Evolutionary conservation across 495 filamentous ascomycete species (phyloP), one percentile per base, ranked within the genome.

Genomic region (Penicillium silybi): DNA sequence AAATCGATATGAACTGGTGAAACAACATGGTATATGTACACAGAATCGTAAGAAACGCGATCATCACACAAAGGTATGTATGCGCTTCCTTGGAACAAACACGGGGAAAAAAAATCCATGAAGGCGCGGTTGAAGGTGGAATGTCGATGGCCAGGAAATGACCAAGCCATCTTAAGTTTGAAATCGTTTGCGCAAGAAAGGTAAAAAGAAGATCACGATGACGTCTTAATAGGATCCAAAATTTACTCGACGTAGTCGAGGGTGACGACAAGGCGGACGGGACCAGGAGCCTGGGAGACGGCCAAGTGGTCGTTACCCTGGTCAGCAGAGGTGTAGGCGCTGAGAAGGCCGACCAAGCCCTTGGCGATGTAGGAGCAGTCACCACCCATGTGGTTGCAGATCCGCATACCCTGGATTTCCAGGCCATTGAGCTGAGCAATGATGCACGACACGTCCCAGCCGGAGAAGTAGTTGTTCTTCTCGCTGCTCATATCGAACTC

Each of bases 401-500:
- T 75, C 43, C 59, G 57, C 72, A 75, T 75, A 48, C 72, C 72
- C 61, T 67, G 65, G 42, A 75, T 60, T 1, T 59, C 54, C 39
- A 53, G 9, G 50, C 57, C 62, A 50, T 59, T 59, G 35, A 48
- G 46, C 56, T 73, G 48, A 38, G 70, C 75, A 44, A 63, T 57
- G 58, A 85, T 83, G 54, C 71, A 75, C 37, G 73, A 73, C 37
- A 83, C 72, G 54, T 83, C 78, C 70, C 80, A 85, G 57, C 73
- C 70, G 44, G 71, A 70, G 57, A 49, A 67, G 40, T 69, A 61
- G 46, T 70, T 62, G 64, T 77, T 79, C 57, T 73, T 70, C 11
- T 66, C 64, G 56, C 70, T 71, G 46, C 68, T 63, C 52, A 86
- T 80, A 65, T 78, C 74, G 50, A 80, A 72, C 58, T 82, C 79